Evolutionary conservation across 108 stramenopile species (phyloP), one percentile per base, ranked within the genome.

Genomic region (Cyclotella kingstonii): DNA sequence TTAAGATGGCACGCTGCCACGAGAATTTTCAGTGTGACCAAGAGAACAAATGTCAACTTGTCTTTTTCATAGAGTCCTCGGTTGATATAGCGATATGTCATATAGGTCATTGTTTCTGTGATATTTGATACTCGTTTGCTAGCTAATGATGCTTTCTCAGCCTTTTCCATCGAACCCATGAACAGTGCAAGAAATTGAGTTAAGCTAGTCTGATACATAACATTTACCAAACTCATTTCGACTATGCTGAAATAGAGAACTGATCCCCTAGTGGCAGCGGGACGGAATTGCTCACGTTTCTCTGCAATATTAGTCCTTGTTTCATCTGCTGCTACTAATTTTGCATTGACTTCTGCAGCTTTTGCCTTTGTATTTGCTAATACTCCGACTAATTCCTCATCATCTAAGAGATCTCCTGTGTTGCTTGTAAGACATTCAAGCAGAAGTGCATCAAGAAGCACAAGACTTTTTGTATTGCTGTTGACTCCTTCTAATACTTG

Each of bases 191-290:
- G 57, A 63, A 95, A 95, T 77, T 95, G 95, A 41, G 66, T 80
- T 26, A 94, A 78, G 29, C 87, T 89, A 7, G 95, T 94, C 73
- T 95, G 95, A 70, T 95, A 95, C 95, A 95, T 95, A 44, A 76
- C 77, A 70, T 95, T 95, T 14, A 94, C 84, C 29, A 76, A 47
- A 43, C 84, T 86, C 81, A 92, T 85, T 58, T 94, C 95, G 12
- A 95, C 95, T 44, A 95, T 93, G 42, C 85, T 74, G 48, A 95
- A 95, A 83, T 95, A 95, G 9, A 95, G 76, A 1, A 94, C 91
- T 22, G 87, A 81, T 27, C 95, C 95, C 14, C 95, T 59, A 11
- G 88, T 91, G 23, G 95, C 95, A 4, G 91, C 93, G 19, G 93
- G 89, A 17, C 95, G 73, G 75, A 91, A 95, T 70, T 93, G 91